Evolutionary conservation across 345 rosid genomes (phyloP).

Genomic region (Conringia planisiliqua): DNA sequence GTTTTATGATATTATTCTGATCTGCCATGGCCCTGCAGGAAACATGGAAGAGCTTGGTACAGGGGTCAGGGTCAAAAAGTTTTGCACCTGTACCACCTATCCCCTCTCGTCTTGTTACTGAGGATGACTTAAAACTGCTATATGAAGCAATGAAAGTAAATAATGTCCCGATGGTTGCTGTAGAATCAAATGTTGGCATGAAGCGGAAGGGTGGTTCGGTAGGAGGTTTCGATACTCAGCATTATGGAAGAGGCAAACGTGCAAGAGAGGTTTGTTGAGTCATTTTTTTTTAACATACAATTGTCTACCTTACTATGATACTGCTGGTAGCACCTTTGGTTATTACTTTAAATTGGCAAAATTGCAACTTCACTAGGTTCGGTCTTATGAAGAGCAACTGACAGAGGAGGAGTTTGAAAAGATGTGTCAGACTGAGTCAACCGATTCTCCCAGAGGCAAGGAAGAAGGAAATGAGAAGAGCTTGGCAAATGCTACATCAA

Average conservation of each 20-base stretch:
- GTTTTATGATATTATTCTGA: neutral
- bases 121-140: conserved; percentile 70
- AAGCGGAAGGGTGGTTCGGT: conserved; percentile 59
- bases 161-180: conserved; percentile 55
- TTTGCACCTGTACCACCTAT: conserved; percentile 47
- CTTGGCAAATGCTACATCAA: conserved; percentile 39
- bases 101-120: conserved; percentile 85
- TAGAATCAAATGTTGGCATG: conserved; percentile 44
- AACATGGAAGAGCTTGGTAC: conserved; percentile 63
- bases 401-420: conserved; percentile 96
- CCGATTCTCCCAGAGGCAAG: conserved; percentile 58
- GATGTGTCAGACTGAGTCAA: conserved; percentile 75
- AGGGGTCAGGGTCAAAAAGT: conserved; percentile 42
- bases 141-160: conserved; percentile 65
- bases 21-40: conserved; percentile 45
- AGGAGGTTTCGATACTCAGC: conserved; percentile 66
- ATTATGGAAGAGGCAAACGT: conserved; percentile 89
- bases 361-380: conserved; percentile 47
- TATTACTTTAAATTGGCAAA: neutral
- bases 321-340: neutral
- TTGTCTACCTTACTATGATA: neutral
- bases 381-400: conserved; percentile 95
- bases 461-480: conserved; percentile 47
- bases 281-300: conserved; percentile 9
- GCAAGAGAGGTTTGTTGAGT: conserved; percentile 78